These are phyloP conservation scores for Rhizoctonia solani DNA, from an alignment of 1,284 basidiomycete genomes.

Conservation along the genomic window DNA sequence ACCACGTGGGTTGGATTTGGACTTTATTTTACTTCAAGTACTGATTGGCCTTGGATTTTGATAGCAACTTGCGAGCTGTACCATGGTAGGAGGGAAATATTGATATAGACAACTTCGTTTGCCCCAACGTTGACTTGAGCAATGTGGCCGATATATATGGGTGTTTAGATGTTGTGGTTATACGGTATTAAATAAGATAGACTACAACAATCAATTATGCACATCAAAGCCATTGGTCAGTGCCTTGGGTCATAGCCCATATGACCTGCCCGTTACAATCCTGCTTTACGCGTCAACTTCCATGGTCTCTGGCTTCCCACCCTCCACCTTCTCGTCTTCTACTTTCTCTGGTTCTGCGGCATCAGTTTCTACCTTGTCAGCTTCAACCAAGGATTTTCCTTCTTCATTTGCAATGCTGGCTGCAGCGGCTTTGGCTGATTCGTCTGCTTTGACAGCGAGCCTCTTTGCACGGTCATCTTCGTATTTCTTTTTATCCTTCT, in stretches of 20 bases:
- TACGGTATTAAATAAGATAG: too few species aligned
- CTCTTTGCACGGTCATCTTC: constrained; percentile 26
- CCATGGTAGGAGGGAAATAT: background rate
- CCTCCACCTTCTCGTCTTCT: constrained; percentile 3
- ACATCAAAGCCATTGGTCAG: too few species aligned
- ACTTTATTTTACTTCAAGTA: background rate
- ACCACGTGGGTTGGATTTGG: background rate
- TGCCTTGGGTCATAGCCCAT: too few species aligned
- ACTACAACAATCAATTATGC: too few species aligned
- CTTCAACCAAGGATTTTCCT: background rate
- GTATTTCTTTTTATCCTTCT: constrained; percentile 32
- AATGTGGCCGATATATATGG: too few species aligned
- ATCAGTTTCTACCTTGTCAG: background rate
- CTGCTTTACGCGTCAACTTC: constrained; percentile 14
- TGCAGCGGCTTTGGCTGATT: constrained; percentile 3
- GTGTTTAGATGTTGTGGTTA: too few species aligned
- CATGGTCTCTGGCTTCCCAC: constrained; percentile 11
- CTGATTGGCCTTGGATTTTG: background rate
- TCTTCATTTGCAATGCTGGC: background rate
- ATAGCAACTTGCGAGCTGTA: background rate
- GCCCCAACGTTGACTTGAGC: too few species aligned
- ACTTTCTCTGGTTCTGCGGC: background rate
- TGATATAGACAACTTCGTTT: background rate
- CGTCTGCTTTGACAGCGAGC: constrained; percentile 17
- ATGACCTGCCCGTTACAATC: background rate